Evolutionary conservation across 1,284 basidiomycete genomes (phyloP).

Genomic region (Stereum hirsutum): DNA sequence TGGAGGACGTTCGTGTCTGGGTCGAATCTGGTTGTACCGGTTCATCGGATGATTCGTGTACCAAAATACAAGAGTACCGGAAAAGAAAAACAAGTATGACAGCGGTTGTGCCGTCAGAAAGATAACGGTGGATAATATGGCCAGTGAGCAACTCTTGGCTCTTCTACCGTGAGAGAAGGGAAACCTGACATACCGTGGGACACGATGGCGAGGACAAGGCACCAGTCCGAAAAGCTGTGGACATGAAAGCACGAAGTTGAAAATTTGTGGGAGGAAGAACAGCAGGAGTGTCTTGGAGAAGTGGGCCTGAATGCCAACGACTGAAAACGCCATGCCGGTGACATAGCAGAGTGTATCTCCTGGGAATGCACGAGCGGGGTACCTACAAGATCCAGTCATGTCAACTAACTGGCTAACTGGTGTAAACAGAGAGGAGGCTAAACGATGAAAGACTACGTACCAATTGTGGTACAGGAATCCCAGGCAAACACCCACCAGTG

Average conservation of each 20-base stretch:
- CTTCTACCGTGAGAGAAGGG: too few relatives aligned
- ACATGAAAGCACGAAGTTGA: slow-evolving; percentile 93
- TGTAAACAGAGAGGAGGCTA: too few relatives aligned
- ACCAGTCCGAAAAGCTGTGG: slow-evolving; percentile 95
- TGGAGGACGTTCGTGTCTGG: slow-evolving; percentile 60
- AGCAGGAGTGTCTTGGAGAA: slow-evolving; percentile 95
- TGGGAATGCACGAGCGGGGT: slow-evolving; percentile 90
- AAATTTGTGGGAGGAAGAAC: slow-evolving; percentile 96
- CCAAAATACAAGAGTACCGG: too few relatives aligned
- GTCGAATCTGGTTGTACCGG: slow-evolving; percentile 49
- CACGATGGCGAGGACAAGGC: slow-evolving; percentile 87
- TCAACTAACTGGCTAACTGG: neutral
- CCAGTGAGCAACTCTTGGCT: too few relatives aligned
- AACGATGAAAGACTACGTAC: slow-evolving; percentile 43
- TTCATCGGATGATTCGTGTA: too few relatives aligned
- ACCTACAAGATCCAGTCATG: slow-evolving; percentile 51
- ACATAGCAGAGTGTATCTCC: slow-evolving; percentile 99
- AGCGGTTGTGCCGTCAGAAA: too few relatives aligned
- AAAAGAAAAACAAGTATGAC: too few relatives aligned
- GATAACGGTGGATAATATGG: too few relatives aligned
- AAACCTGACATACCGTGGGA: slow-evolving; percentile 61
- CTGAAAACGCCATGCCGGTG: slow-evolving; percentile 94
- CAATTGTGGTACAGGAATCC: slow-evolving; percentile 94
- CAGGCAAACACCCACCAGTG: slow-evolving; percentile 82
- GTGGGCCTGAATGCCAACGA: slow-evolving; percentile 93